These are phyloP conservation scores for Salix exigua DNA, from an alignment of 345 rosid genomes.

Conservation along the genomic window DNA sequence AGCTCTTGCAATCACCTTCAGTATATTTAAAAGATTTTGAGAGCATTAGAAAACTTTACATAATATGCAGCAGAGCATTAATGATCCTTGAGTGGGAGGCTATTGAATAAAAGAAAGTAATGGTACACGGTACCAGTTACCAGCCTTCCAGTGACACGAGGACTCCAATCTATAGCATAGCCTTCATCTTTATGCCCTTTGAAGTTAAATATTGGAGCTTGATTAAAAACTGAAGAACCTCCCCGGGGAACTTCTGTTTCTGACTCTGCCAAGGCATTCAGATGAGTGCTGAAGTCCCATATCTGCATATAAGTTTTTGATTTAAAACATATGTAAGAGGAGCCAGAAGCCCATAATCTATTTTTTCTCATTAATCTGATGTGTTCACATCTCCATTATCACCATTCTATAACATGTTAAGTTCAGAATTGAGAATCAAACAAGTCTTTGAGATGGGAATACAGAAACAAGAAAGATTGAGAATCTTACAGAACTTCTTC, in stretches of 20 bases:
- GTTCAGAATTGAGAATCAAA: not conserved
- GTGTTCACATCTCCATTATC: not conserved
- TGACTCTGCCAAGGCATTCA: conserved; percentile 67
- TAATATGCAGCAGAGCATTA: not conserved
- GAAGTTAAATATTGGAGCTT: conserved; percentile 71
- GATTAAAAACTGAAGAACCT: conserved; percentile 58
- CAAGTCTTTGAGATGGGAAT: not conserved
- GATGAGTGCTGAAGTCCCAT: conserved; percentile 84
- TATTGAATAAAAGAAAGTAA: not conserved
- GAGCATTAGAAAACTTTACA: not conserved
- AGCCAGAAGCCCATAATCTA: not conserved
- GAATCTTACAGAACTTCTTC: not conserved
- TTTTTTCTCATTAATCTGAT: not conserved
- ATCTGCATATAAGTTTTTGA: conserved; percentile 40
- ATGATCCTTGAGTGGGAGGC: not conserved
- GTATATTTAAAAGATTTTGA: conserved; percentile 2
- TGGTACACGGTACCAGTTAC: conserved; percentile 53
- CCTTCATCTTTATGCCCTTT: conserved; percentile 94
- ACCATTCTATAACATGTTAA: not conserved
- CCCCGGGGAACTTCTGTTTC: conserved; percentile 57
- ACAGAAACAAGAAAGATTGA: not conserved
- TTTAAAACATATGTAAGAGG: not conserved
- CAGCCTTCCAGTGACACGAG: conserved; percentile 74
- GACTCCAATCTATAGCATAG: conserved; percentile 91
- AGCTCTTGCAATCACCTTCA: conserved; percentile 83